phyloP scores from a whole-genome alignment of 2,329 filamentous ascomycete genomes.

The Calycina herbarum region DNA sequence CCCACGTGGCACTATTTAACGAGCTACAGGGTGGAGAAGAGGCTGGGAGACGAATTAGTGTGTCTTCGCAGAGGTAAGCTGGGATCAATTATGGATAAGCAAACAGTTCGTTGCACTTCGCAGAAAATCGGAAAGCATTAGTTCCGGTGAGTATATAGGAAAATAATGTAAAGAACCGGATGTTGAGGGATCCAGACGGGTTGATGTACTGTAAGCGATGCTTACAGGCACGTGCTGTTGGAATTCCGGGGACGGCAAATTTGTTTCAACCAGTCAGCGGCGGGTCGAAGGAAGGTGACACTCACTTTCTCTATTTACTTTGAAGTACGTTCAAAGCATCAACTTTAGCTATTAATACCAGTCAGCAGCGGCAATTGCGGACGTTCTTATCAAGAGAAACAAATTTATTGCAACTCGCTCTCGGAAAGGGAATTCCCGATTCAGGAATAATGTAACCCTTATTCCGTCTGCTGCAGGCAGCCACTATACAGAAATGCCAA shows the following conservation, averaged over 20 bases:
- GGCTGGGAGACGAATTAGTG: not conserved
- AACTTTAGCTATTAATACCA: not conserved
- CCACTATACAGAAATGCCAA: conserved; percentile 1
- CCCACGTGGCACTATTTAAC: not conserved
- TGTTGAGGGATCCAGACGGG: not conserved
- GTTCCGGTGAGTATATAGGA: conserved; percentile 2
- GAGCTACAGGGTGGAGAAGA: not conserved
- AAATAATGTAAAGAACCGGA: not conserved
- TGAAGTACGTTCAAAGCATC: not conserved
- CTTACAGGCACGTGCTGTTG: not conserved
- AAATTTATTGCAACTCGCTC: not conserved
- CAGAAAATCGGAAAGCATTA: not conserved
- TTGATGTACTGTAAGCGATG: not conserved
- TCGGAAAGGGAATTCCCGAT: not conserved
- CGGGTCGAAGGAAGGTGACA: not conserved
- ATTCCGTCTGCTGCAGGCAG: not conserved
- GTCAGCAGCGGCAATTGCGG: not conserved
- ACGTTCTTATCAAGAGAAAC: not conserved
- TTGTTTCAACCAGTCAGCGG: not conserved
- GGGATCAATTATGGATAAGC: not conserved
- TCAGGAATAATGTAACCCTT: not conserved
- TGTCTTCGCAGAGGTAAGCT: not conserved
- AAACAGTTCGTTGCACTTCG: conserved; percentile 11
- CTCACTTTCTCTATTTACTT: not conserved
- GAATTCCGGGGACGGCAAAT: not conserved